phyloP scores from a whole-genome alignment of 345 rosid genomes.

The Brassica cretica region DNA sequence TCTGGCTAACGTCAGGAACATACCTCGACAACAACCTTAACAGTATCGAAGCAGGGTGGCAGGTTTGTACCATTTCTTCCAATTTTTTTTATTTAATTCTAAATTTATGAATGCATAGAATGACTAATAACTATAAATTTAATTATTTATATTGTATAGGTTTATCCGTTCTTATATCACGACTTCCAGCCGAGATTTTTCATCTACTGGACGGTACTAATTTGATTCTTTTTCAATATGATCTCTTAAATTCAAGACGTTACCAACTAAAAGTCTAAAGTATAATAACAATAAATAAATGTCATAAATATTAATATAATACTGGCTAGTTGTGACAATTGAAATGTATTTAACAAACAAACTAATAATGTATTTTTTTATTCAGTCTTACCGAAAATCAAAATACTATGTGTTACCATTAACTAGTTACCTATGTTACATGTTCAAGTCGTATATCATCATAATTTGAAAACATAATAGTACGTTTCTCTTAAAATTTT shows the following conservation, averaged over 20 bases:
- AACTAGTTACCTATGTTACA: background rate
- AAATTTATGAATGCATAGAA: background rate
- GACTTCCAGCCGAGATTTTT: background rate
- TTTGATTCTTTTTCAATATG: background rate
- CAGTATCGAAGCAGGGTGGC: background rate
- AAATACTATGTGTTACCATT: background rate
- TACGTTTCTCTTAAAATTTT: background rate
- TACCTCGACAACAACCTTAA: background rate
- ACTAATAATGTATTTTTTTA: background rate
- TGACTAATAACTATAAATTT: background rate
- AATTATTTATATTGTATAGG: background rate
- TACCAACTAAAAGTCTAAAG: background rate
- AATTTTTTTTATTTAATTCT: too few relatives aligned
- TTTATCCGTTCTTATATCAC: background rate
- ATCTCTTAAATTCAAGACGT: background rate
- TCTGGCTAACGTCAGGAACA: background rate
- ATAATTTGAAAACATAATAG: background rate
- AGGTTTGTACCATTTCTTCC: too few relatives aligned
- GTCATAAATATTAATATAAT: background rate
- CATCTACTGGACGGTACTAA: background rate
- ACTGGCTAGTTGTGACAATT: background rate
- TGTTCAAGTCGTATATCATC: too few relatives aligned
- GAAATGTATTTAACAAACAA: background rate
- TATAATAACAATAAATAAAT: background rate
- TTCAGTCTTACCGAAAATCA: background rate